Percentiles rank a stretch among this genome's conserved stretches.
phyloP scores from a whole-genome alignment of 2,329 filamentous ascomycete genomes.

The Fusarium equiseti region DNA sequence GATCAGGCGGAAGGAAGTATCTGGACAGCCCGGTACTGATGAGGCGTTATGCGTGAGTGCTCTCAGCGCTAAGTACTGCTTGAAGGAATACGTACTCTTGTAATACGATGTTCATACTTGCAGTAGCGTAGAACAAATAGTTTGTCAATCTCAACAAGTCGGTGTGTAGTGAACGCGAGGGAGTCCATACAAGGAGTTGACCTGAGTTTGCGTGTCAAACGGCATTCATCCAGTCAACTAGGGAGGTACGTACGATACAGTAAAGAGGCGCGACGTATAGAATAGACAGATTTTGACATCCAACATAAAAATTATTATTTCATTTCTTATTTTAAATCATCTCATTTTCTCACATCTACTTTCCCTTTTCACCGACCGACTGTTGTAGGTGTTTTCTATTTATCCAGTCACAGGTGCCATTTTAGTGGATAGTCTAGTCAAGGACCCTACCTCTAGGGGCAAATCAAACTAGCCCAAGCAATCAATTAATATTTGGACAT shows the following conservation, averaged over 20 bases:
- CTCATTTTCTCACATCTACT: neutral
- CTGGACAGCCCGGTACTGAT: neutral
- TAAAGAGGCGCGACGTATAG: neutral
- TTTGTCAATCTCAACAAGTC: slow-evolving; percentile 21
- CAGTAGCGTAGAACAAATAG: slow-evolving; percentile 12
- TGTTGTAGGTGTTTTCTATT: slow-evolving; percentile 18
- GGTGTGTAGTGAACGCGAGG: slow-evolving; percentile 22
- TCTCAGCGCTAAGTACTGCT: neutral
- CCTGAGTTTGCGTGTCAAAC: neutral
- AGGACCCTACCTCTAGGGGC: neutral
- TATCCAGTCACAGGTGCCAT: slow-evolving; percentile 6
- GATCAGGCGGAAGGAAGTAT: neutral
- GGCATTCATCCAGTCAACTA: neutral
- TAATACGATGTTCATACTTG: neutral
- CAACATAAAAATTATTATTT: slow-evolving; percentile 30
- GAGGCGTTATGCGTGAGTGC: slow-evolving; percentile 1
- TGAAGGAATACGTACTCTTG: neutral
- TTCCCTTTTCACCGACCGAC: slow-evolving; percentile 11
- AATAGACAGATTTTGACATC: slow-evolving; percentile 24
- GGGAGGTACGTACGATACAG: neutral
- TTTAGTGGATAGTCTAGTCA: slow-evolving; percentile 18
- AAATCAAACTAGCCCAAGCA: neutral
- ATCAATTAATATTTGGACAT: slow-evolving; percentile 6
- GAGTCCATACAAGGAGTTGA: neutral
- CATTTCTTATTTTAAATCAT: slow-evolving; percentile 14